phyloP scores from a whole-genome alignment of 495 filamentous ascomycete genomes.

The Hypoxylon perforatum region DNA sequence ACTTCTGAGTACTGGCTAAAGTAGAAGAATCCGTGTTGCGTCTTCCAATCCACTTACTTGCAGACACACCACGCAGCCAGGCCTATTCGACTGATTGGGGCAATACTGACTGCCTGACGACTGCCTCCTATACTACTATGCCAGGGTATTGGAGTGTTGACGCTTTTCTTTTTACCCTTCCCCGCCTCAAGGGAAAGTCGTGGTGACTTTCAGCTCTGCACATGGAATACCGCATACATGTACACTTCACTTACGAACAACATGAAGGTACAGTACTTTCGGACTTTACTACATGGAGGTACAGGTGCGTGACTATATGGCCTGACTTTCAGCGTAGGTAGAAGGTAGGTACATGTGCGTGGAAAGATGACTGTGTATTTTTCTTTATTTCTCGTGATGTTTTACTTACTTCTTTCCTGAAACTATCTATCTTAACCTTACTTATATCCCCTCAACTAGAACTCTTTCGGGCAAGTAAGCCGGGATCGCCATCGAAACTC shows the following conservation, averaged over 20 bases:
- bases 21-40: constrained; percentile 18
- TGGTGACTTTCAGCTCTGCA: neutral
- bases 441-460: neutral
- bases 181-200: constrained; percentile 14
- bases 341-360: constrained; percentile 10
- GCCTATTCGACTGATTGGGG: constrained; percentile 28
- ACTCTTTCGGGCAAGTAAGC: neutral
- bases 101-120: neutral
- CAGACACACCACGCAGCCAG: constrained; percentile 28
- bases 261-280: neutral
- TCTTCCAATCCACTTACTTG: constrained; percentile 29
- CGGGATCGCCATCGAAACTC: neutral
- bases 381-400: neutral
- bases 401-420: constrained; percentile 10
- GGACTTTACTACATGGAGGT: constrained; percentile 1
- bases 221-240: neutral
- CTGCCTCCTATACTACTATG: constrained; percentile 3
- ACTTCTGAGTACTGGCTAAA: constrained; percentile 32
- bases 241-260: neutral
- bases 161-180: constrained; percentile 15
- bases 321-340: neutral
- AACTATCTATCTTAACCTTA: constrained; percentile 4
- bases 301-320: neutral
- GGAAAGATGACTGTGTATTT: neutral
- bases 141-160: neutral